phyloP scores from a whole-genome alignment of 768 basidiomycete genomes.

The Russula virescens region DNA sequence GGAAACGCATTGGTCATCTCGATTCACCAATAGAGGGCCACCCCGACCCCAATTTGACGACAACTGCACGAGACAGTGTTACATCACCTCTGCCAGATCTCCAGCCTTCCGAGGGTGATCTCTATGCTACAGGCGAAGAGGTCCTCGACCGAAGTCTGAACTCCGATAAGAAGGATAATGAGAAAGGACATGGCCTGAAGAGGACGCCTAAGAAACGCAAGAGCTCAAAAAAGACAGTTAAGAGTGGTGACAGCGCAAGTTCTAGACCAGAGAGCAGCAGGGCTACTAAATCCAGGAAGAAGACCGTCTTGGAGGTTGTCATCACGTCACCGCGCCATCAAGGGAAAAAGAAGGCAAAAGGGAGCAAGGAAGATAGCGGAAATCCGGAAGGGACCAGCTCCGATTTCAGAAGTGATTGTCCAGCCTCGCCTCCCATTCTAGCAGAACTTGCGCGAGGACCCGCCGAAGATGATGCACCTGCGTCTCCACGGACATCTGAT shows the following conservation, averaged over 20 bases:
- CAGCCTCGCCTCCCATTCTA: background rate
- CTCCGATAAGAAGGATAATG: constrained; percentile 14
- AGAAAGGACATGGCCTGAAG: constrained; percentile 19
- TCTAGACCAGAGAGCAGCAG: constrained; percentile 10
- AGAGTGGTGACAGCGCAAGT: constrained; percentile 11
- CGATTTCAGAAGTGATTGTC: constrained; percentile 1
- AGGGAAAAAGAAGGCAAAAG: constrained; percentile 18
- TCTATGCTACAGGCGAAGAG: background rate
- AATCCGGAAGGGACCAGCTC: constrained; percentile 15
- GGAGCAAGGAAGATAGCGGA: constrained; percentile 10
- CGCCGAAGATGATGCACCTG: background rate
- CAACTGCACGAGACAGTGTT: background rate
- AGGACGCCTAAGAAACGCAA: constrained; percentile 16
- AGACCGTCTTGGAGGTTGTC: constrained; percentile 24
- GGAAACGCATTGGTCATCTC: constrained; percentile 6
- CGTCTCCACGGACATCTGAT: constrained; percentile 3
- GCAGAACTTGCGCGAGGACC: background rate
- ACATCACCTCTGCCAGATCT: constrained; percentile 9
- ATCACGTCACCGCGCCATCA: constrained; percentile 25
- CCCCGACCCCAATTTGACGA: background rate
- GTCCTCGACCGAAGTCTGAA: constrained; percentile 7
- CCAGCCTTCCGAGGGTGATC: background rate
- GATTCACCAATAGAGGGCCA: background rate
- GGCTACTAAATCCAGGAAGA: constrained; percentile 15
- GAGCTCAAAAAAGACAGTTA: constrained; percentile 11